phyloP scores from a whole-genome alignment of 768 basidiomycete species.

The Amanita molliuscula region DNA sequence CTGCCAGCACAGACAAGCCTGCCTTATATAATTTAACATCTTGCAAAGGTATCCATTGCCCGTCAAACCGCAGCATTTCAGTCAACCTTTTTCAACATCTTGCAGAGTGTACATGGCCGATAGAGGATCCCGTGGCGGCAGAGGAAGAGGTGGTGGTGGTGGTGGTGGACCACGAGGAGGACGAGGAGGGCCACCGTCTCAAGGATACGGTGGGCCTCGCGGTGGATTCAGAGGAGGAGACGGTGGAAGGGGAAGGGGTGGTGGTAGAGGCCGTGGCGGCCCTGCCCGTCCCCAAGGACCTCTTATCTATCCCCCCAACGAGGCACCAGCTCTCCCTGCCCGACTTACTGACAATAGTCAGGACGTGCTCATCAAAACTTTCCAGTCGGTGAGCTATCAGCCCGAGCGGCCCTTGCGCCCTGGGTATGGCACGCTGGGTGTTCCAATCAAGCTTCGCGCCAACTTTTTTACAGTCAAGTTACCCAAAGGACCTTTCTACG shows the following conservation, averaged over 20 bases:
- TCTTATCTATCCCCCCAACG: conserved; percentile 15
- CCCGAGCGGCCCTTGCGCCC: conserved; percentile 40
- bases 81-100: neutral
- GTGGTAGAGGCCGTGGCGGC: conserved; percentile 8
- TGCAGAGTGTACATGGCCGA: conserved; percentile 1
- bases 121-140: conserved; percentile 8
- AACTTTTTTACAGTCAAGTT: conserved; percentile 52
- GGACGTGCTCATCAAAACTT: conserved; percentile 26
- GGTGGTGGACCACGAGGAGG: neutral
- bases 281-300: conserved; percentile 3
- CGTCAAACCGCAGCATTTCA: neutral
- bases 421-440: conserved; percentile 44
- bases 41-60: too few species aligned
- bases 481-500: conserved; percentile 38
- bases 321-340: conserved; percentile 31
- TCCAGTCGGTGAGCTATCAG: conserved; percentile 21
- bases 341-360: conserved; percentile 17
- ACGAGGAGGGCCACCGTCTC: neutral
- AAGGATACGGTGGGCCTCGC: conserved; percentile 7
- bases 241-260: neutral
- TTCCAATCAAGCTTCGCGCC: conserved; percentile 37
- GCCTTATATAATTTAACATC: neutral
- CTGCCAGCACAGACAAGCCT: neutral
- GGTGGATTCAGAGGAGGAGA: conserved; percentile 16
- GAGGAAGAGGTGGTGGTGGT: conserved; percentile 19